phyloP scores from a whole-genome alignment of 140 eudicot genomes.

The Erigeron philadelphicus region DNA sequence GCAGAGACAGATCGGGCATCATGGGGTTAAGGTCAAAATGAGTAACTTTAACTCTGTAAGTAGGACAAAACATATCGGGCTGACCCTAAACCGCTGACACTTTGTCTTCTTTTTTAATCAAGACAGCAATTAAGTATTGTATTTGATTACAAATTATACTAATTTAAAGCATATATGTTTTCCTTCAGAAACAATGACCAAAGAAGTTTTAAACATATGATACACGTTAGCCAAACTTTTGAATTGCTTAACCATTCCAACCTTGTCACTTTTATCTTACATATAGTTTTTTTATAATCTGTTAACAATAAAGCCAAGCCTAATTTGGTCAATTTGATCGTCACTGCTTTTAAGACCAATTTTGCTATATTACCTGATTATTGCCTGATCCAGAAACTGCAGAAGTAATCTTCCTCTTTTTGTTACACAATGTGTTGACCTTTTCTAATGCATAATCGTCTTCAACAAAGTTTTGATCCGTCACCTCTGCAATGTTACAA shows the following conservation, averaged over 20 bases:
- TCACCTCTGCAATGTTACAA: constrained; percentile 44
- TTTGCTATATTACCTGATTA: constrained; percentile 41
- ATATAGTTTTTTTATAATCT: neutral
- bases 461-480: constrained; percentile 68
- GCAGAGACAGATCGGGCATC: neutral
- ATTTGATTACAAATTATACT: neutral
- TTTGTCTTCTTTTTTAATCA: neutral
- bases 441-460: constrained; percentile 40
- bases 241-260: neutral
- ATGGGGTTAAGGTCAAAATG: neutral
- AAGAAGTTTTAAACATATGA: neutral
- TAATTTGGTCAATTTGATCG: neutral
- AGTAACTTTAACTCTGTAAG: neutral
- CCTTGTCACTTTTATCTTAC: no score
- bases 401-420: constrained; percentile 42
- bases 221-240: neutral
- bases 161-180: neutral
- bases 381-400: constrained; percentile 28
- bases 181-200: neutral
- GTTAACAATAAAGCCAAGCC: neutral
- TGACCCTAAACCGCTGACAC: neutral
- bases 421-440: constrained; percentile 22
- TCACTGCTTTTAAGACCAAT: neutral
- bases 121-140: neutral
- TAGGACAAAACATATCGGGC: neutral